These are phyloP conservation scores for Colletotrichum caudatum DNA, from an alignment of 2,329 filamentous ascomycete genomes.

Conservation along the genomic window DNA sequence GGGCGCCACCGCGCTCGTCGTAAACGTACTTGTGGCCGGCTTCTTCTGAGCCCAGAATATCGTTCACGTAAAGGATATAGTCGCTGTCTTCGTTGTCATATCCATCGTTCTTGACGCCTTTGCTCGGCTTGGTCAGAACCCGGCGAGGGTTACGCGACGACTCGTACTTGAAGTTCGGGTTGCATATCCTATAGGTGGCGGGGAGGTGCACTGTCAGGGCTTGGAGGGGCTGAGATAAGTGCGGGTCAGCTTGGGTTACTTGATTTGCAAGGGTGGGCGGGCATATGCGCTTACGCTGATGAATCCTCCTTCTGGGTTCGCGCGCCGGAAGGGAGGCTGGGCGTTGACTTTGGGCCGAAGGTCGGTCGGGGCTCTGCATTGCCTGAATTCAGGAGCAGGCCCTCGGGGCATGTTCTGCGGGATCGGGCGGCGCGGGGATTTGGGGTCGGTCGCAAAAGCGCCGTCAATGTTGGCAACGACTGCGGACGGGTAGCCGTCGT, in stretches of 20 bases:
- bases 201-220: slow-evolving; percentile 93
- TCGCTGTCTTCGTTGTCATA: slow-evolving; percentile 99
- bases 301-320: slow-evolving; percentile 96
- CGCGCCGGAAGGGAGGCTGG: slow-evolving; percentile 91
- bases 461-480: slow-evolving; percentile 79
- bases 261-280: neutral
- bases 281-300: slow-evolving; percentile 79
- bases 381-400: slow-evolving; percentile 88
- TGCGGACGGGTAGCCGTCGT: slow-evolving; percentile 80
- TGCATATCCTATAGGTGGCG: slow-evolving; percentile 97
- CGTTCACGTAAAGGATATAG: slow-evolving; percentile 99
- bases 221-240: slow-evolving; percentile 81
- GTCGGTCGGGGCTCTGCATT: slow-evolving; percentile 78
- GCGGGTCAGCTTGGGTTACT: slow-evolving; percentile 44
- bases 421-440: slow-evolving; percentile 64
- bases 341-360: slow-evolving; percentile 85
- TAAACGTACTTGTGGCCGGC: slow-evolving; percentile 89
- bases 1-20: neutral
- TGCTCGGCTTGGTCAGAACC: slow-evolving; percentile 97
- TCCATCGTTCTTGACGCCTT: slow-evolving; percentile 97
- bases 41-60: slow-evolving; percentile 97
- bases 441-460: slow-evolving; percentile 68
- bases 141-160: slow-evolving; percentile 95
- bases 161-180: slow-evolving; percentile 98
- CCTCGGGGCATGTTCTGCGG: slow-evolving; percentile 66